Conservation (phyloP, 2,329 filamentous ascomycete species). For the Fusarium sp. region DNA sequence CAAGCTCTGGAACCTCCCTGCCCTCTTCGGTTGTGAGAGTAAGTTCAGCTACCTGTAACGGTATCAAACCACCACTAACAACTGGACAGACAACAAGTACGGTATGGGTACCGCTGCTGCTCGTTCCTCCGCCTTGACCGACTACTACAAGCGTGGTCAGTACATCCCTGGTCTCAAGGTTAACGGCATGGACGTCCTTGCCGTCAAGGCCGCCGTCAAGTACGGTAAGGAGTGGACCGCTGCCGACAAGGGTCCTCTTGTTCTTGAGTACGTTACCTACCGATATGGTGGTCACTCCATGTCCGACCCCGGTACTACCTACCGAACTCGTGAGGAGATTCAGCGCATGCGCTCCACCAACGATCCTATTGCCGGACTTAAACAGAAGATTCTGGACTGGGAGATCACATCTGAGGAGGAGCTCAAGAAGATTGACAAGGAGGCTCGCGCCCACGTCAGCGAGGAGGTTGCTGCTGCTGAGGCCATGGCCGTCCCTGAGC, state of each 20-base stretch:
- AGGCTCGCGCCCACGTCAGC: slow-evolving; percentile 86
- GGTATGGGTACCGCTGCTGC: slow-evolving; percentile 98
- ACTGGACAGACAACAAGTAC: slow-evolving; percentile 94
- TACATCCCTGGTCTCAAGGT: slow-evolving; percentile 99
- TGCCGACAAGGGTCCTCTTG: slow-evolving; percentile 88
- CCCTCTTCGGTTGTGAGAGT: slow-evolving; percentile 99
- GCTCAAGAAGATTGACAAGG: slow-evolving; percentile 96
- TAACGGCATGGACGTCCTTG: slow-evolving; percentile 99
- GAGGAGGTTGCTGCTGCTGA: slow-evolving; percentile 92
- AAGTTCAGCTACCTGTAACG: slow-evolving; percentile 58
- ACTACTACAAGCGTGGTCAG: slow-evolving; percentile 99
- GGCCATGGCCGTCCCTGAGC: slow-evolving; percentile 84
- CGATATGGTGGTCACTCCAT: slow-evolving; percentile 99
- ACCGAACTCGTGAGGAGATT: slow-evolving; percentile 99
- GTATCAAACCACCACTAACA: slow-evolving; percentile 21
- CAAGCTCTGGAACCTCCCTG: slow-evolving; percentile 96
- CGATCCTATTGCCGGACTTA: slow-evolving; percentile 97
- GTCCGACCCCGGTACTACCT: slow-evolving; percentile 99
- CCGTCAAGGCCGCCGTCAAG: slow-evolving; percentile 94
- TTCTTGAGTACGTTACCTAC: slow-evolving; percentile 99
- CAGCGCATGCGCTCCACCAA: slow-evolving; percentile 99
- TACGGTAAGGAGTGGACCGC: slow-evolving; percentile 91
- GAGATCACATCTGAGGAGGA: slow-evolving; percentile 90
- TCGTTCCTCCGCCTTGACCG: slow-evolving; percentile 93
- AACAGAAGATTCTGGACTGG: slow-evolving; percentile 99